A percentile compares a stretch with the other conserved stretches of the same genome.
phyloP scores from a whole-genome alignment of 2,329 filamentous ascomycete species.

The Penicillium sp. region DNA sequence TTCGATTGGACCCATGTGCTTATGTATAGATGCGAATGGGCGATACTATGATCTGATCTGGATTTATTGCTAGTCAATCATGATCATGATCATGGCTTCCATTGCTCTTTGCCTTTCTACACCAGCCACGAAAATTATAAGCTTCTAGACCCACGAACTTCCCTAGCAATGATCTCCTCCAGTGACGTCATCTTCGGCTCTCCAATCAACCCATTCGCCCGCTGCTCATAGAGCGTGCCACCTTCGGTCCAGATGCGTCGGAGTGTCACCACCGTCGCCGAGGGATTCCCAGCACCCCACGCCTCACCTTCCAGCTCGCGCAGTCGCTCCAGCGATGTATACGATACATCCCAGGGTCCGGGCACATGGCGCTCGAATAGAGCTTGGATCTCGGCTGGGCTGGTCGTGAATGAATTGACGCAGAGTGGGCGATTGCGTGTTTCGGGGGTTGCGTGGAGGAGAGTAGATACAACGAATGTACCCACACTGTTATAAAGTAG shows the following conservation, averaged over 20 bases:
- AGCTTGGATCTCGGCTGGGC: conserved; percentile 65
- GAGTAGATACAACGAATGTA: conserved; percentile 66
- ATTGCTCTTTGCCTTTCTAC: background rate
- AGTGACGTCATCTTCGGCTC: conserved; percentile 61
- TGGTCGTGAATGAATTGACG: conserved; percentile 74
- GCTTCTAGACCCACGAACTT: conserved; percentile 23
- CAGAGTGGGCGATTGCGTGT: conserved; percentile 65
- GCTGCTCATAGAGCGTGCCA: conserved; percentile 71
- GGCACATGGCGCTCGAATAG: conserved; percentile 72
- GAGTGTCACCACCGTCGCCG: conserved; percentile 65
- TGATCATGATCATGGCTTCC: background rate
- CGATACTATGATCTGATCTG: background rate
- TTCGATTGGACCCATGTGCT: background rate
- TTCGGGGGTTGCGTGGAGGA: conserved; percentile 59
- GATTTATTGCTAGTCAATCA: background rate
- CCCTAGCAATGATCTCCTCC: conserved; percentile 51
- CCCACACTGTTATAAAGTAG: conserved; percentile 60
- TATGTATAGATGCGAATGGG: background rate
- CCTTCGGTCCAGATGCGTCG: conserved; percentile 75
- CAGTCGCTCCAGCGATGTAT: conserved; percentile 61
- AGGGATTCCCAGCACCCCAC: conserved; percentile 60
- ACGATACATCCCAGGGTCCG: conserved; percentile 59
- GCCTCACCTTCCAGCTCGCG: conserved; percentile 63
- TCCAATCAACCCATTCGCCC: conserved; percentile 68
- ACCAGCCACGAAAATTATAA: background rate